phyloP scores from a whole-genome alignment of 106 monocot genomes.

The Vanilla planifolia region DNA sequence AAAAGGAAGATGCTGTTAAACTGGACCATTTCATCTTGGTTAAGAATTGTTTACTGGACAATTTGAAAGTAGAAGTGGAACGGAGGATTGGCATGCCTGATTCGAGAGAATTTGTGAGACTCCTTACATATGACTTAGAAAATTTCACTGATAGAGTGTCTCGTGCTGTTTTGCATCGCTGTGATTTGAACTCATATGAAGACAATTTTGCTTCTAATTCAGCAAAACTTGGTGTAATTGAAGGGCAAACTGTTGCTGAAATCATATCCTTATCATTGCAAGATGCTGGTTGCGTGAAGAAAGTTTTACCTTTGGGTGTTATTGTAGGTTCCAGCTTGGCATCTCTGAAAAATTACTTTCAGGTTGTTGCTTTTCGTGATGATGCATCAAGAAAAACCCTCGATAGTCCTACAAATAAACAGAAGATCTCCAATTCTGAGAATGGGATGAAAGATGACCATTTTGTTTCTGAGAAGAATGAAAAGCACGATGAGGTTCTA shows the following conservation, averaged over 20 bases:
- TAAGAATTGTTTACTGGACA: slow-evolving; percentile 37
- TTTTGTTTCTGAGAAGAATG: slow-evolving; percentile 4
- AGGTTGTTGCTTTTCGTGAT: slow-evolving; percentile 38
- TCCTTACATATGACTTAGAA: slow-evolving; percentile 48
- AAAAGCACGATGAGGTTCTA: slow-evolving; percentile 10
- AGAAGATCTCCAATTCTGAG: slow-evolving; percentile 14
- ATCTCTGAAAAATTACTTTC: slow-evolving; percentile 63
- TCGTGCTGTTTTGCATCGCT: slow-evolving; percentile 22
- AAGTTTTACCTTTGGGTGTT: slow-evolving; percentile 74
- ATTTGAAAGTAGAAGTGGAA: slow-evolving; percentile 65
- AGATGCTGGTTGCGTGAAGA: slow-evolving; percentile 43
- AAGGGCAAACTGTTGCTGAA: slow-evolving; percentile 33
- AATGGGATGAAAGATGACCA: slow-evolving; percentile 3
- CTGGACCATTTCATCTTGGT: slow-evolving; percentile 31
- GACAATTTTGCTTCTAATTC: slow-evolving; percentile 10
- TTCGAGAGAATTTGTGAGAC: slow-evolving; percentile 27
- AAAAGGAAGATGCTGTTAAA: slow-evolving; percentile 20
- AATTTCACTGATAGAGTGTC: slow-evolving; percentile 41
- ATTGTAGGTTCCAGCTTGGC: slow-evolving; percentile 73
- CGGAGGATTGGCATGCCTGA: slow-evolving; percentile 54
- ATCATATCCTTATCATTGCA: slow-evolving; percentile 48
- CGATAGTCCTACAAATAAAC: slow-evolving; percentile 9
- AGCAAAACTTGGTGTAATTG: slow-evolving; percentile 49
- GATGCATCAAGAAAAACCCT: slow-evolving; percentile 22
- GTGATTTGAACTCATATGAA: slow-evolving; percentile 27